Conservation (phyloP, 148 eudicot genomes). For the Rhododendron ferrugineum region DNA sequence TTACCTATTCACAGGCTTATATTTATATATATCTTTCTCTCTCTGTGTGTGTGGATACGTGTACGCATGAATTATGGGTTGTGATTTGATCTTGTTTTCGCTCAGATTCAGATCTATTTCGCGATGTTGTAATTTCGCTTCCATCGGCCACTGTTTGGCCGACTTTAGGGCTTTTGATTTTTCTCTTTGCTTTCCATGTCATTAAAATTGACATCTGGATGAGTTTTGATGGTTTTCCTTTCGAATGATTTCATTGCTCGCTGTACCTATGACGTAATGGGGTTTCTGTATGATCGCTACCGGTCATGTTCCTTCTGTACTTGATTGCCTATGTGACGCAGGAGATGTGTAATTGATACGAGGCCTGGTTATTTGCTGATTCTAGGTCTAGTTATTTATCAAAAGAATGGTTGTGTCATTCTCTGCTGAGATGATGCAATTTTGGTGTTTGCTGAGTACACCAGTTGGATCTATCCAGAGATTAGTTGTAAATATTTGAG, state of each 20-base stretch:
- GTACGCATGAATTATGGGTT: not conserved
- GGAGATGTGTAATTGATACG: not conserved
- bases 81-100: not conserved
- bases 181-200: not conserved
- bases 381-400: not conserved
- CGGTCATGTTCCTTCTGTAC: not conserved
- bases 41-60: not conserved
- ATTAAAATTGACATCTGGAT: not conserved
- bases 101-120: conserved; percentile 9
- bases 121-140: not conserved
- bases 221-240: not conserved
- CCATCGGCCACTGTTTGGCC: not conserved
- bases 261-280: not conserved
- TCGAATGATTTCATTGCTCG: not conserved
- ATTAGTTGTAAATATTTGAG: not conserved
- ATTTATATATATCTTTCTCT: not conserved
- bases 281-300: not conserved
- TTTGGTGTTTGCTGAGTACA: not conserved
- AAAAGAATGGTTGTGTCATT: not conserved
- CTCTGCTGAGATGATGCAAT: not conserved
- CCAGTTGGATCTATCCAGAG: not conserved
- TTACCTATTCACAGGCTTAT: not conserved
- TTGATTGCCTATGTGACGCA: not conserved
- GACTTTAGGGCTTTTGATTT: not conserved
- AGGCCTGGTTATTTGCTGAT: not conserved